phyloP scores from a whole-genome alignment of 23 red algal genomes.

The Rhodosorus marinus region DNA sequence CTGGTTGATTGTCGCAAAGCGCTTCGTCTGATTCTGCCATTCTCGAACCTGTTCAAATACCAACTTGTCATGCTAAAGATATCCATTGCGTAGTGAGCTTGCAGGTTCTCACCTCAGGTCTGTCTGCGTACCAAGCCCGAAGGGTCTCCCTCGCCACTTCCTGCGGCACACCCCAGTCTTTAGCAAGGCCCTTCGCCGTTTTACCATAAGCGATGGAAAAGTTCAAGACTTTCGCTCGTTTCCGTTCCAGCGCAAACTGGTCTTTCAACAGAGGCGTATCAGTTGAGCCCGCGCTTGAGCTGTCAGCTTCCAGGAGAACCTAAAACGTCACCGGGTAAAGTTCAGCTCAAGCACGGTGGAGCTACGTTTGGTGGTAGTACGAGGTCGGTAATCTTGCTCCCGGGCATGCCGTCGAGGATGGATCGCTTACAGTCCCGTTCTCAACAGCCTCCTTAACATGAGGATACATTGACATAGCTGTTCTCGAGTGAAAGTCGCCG shows the following conservation, averaged over 20 bases:
- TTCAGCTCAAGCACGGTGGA: too few species aligned
- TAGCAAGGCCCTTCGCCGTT: constrained; percentile 41
- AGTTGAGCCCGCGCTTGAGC: background rate
- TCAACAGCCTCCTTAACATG: constrained; percentile 39
- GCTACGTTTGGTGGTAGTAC: too few species aligned
- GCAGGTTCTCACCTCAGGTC: constrained; percentile 49
- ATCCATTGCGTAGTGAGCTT: too few species aligned
- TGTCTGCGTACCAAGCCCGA: constrained; percentile 56
- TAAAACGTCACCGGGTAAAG: too few species aligned
- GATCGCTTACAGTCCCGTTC: too few species aligned
- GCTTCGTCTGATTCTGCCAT: constrained; percentile 38
- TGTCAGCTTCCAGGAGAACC: too few species aligned
- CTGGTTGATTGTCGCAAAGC: constrained; percentile 14
- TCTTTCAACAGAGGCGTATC: constrained; percentile 56
- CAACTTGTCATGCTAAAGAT: too few species aligned
- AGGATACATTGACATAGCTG: constrained; percentile 64
- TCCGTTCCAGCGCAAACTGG: constrained; percentile 40
- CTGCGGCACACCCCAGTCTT: constrained; percentile 51
- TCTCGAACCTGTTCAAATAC: too few species aligned
- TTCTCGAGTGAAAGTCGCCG: constrained; percentile 85
- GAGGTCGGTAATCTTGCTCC: too few species aligned
- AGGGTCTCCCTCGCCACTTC: constrained; percentile 48
- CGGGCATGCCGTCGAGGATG: too few species aligned
- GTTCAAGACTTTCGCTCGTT: constrained; percentile 68
- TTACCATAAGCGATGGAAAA: constrained; percentile 96